These are phyloP conservation scores for Scheffersomyces titani DNA, from an alignment of 1,139 yeast genomes.

Conservation along the genomic window DNA sequence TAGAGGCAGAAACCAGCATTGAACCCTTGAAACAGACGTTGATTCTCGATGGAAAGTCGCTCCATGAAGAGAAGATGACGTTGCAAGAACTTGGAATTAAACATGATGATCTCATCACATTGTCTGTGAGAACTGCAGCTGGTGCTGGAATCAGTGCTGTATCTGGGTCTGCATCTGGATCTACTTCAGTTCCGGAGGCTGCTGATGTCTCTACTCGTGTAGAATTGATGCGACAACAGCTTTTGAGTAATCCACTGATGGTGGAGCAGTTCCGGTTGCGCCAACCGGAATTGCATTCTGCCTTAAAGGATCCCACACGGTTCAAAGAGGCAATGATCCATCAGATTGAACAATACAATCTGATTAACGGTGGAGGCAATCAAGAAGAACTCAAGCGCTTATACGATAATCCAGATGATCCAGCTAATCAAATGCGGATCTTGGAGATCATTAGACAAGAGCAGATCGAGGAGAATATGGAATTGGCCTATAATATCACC, in stretches of 20 bases:
- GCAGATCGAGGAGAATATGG: conserved; percentile 76
- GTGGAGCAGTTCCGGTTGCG: conserved; percentile 32
- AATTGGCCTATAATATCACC: conserved; percentile 77
- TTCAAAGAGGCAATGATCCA: conserved; percentile 52
- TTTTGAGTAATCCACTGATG: conserved; percentile 40
- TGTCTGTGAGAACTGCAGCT: conserved; percentile 14
- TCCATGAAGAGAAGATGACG: conserved; percentile 36
- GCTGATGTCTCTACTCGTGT: conserved; percentile 12
- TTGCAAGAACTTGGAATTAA: conserved; percentile 49
- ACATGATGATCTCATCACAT: conserved; percentile 60
- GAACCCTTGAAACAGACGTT: conserved; percentile 49
- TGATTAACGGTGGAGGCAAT: conserved; percentile 12
- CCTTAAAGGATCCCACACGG: conserved; percentile 51
- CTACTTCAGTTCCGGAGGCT: not conserved
- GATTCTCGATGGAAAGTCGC: conserved; percentile 43
- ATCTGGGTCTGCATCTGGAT: conserved; percentile 4
- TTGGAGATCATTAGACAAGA: conserved; percentile 69
- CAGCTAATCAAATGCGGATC: conserved; percentile 68
- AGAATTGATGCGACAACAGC: conserved; percentile 53
- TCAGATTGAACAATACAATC: conserved; percentile 19
- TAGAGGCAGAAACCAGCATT: conserved; percentile 72
- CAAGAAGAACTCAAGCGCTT: conserved; percentile 54
- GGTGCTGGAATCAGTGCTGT: conserved; percentile 11
- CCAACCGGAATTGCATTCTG: conserved; percentile 45
- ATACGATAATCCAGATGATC: conserved; percentile 68